Evolutionary conservation across 2,329 filamentous ascomycete genomes (phyloP).

Genomic region (Colletotrichum cereale): DNA sequence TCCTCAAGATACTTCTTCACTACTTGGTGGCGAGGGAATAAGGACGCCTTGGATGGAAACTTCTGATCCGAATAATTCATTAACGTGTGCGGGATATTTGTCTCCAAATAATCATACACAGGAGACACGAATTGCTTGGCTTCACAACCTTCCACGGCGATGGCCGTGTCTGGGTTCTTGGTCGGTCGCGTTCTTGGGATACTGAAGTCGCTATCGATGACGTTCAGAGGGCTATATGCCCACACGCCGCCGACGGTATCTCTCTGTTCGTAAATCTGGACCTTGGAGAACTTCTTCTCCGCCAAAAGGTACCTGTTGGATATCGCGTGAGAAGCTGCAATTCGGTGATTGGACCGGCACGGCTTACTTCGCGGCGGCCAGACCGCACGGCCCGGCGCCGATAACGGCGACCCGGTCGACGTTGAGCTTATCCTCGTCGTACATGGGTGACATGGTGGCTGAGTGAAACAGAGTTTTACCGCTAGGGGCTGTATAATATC

Average conservation of each 20-base stretch:
- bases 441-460: slow-evolving; percentile 42
- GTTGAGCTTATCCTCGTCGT: slow-evolving; percentile 41
- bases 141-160: slow-evolving; percentile 44
- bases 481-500: neutral
- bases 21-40: slow-evolving; percentile 75
- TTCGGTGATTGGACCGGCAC: neutral
- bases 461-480: neutral
- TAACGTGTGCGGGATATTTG: slow-evolving; percentile 79
- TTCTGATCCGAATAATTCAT: slow-evolving; percentile 77
- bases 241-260: slow-evolving; percentile 76
- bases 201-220: slow-evolving; percentile 41
- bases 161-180: slow-evolving; percentile 57
- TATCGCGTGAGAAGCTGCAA: neutral
- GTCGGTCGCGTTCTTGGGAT: slow-evolving; percentile 48
- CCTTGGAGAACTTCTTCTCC: slow-evolving; percentile 70
- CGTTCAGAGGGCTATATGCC: slow-evolving; percentile 68
- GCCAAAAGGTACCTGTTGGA: slow-evolving; percentile 74
- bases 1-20: slow-evolving; percentile 75
- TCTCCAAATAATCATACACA: slow-evolving; percentile 76
- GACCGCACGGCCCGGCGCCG: slow-evolving; percentile 78
- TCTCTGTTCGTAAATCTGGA: slow-evolving; percentile 79
- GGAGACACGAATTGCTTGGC: slow-evolving; percentile 73
- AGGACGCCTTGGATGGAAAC: slow-evolving; percentile 68
- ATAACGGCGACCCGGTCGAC: slow-evolving; percentile 73
- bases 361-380: slow-evolving; percentile 66